Conservation (phyloP, 352 stramenopile species). For the Globisporangium spiculum region DNA sequence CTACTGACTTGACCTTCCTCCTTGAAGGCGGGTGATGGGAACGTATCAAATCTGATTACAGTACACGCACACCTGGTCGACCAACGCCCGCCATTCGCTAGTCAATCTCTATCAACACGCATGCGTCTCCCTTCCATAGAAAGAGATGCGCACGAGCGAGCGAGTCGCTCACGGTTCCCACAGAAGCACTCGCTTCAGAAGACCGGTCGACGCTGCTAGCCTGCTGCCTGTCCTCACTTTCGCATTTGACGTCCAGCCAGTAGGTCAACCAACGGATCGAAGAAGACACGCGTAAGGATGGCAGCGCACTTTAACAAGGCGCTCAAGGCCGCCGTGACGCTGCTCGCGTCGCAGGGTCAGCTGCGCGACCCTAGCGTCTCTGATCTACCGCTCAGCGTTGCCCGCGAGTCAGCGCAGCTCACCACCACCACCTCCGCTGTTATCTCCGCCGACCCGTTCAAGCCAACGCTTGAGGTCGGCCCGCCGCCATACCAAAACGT, state of each 20-base stretch:
- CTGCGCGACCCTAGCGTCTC: constrained; percentile 16
- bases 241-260: background rate
- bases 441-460: constrained; percentile 16
- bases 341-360: constrained; percentile 34
- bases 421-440: background rate
- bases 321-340: constrained; percentile 27
- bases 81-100: background rate
- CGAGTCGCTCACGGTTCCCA: constrained; percentile 4
- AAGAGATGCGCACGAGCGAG: background rate
- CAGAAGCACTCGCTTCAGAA: background rate
- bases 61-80: background rate
- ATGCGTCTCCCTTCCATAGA: background rate
- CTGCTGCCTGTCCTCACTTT: background rate
- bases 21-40: background rate
- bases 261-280: background rate
- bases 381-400: constrained; percentile 8
- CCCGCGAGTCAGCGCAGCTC: constrained; percentile 10
- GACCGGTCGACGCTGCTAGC: too few species aligned
- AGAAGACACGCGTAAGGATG: constrained; percentile 1
- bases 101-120: background rate
- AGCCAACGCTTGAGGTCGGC: constrained; percentile 38
- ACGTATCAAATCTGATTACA: constrained; percentile 1
- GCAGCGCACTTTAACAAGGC: constrained; percentile 13
- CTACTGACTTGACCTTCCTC: background rate
- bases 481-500: constrained; percentile 44